These are phyloP conservation scores for Ophiocytium majus DNA, from an alignment of 352 stramenopile species.

Conservation along the genomic window DNA sequence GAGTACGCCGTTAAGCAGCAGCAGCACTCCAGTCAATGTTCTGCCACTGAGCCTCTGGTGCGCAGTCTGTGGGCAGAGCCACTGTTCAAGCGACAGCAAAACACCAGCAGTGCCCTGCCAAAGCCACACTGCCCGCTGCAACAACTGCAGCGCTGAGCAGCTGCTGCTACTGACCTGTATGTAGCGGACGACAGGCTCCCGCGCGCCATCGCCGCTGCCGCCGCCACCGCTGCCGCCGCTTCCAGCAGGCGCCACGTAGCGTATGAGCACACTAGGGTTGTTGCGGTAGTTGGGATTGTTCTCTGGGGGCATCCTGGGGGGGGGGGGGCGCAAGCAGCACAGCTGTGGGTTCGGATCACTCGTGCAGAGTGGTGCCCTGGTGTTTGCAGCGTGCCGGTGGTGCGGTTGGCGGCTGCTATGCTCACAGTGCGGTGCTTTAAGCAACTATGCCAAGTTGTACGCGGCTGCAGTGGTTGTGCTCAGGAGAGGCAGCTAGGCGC, in stretches of 20 bases:
- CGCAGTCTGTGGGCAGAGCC: not conserved
- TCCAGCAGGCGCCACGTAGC: not conserved
- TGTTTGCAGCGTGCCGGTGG: not conserved
- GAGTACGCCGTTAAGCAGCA: not conserved
- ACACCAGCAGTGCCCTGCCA: not conserved
- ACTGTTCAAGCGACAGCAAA: not conserved
- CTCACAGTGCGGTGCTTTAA: not conserved
- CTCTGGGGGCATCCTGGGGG: not conserved
- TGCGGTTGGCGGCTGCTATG: not conserved
- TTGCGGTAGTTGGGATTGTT: constrained; percentile 11
- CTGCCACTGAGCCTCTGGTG: not conserved
- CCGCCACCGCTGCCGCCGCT: not conserved
- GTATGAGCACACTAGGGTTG: constrained; percentile 17
- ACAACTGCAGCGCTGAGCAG: not conserved
- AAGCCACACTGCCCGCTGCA: no score
- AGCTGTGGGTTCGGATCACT: no score
- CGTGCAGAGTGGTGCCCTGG: not conserved
- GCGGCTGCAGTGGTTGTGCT: no score
- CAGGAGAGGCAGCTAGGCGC: no score
- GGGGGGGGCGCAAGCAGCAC: not conserved
- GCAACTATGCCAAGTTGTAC: not conserved
- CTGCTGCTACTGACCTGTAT: not conserved
- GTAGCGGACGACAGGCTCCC: not conserved
- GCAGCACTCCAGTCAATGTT: no score
- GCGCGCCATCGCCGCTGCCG: not conserved